phyloP scores from a whole-genome alignment of 2,329 filamentous ascomycete species.

The Balansia obtecta region DNA sequence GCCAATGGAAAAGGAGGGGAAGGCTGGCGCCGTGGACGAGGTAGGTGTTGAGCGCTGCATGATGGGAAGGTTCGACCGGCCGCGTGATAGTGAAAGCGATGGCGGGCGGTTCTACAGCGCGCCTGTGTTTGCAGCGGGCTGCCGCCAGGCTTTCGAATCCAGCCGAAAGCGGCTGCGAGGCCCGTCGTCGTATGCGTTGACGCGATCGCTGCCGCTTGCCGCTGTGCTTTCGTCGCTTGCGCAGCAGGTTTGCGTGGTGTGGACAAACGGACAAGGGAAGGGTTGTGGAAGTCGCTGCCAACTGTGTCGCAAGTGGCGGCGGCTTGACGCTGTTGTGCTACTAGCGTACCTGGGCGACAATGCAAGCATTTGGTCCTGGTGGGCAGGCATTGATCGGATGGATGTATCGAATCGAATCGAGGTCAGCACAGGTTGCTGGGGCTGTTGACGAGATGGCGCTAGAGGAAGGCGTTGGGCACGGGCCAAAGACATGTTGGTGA shows the following conservation, averaged over 20 bases:
- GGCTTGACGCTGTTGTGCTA: neutral
- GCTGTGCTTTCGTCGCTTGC: neutral
- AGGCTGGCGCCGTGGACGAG: constrained; percentile 20
- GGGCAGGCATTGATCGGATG: neutral
- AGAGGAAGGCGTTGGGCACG: no score
- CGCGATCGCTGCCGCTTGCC: neutral
- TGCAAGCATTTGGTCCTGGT: neutral
- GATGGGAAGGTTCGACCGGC: neutral
- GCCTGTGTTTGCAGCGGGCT: neutral
- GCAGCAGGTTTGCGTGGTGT: neutral
- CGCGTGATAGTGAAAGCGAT: neutral
- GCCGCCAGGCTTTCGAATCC: neutral
- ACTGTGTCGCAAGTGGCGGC: constrained; percentile 1
- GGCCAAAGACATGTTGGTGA: no score
- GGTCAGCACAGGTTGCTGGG: no score
- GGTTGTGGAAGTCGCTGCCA: neutral
- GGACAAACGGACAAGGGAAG: neutral
- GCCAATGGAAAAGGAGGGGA: constrained; percentile 23
- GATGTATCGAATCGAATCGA: neutral
- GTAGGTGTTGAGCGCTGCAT: constrained; percentile 7
- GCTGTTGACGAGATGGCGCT: no score
- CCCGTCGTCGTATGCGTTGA: no score
- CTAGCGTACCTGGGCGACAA: neutral
- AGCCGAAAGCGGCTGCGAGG: neutral
- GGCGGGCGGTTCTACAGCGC: no score